Conservation (phyloP, 345 rosid species). For the Cardamine occulta region DNA sequence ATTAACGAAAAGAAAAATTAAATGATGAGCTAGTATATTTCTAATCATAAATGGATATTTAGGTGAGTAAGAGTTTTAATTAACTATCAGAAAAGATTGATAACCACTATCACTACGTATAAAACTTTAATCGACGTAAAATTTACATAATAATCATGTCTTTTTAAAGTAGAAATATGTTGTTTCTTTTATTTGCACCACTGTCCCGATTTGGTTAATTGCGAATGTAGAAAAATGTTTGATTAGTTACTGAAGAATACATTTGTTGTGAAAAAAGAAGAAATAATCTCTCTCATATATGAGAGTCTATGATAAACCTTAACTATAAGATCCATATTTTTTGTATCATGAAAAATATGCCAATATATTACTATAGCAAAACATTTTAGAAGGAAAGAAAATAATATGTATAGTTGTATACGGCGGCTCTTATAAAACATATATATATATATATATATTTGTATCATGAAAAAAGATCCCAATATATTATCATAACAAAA, state of each 20-base stretch:
- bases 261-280: too few species aligned
- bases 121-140: neutral
- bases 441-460: too few species aligned
- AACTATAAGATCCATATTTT: too few species aligned
- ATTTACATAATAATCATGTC: neutral
- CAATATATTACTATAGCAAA: neutral
- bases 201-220: neutral
- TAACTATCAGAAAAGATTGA: neutral
- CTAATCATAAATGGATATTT: neutral
- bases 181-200: neutral
- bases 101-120: neutral
- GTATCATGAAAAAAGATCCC: neutral
- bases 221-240: neutral
- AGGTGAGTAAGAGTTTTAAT: neutral
- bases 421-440: conserved; percentile 11
- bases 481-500: neutral
- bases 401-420: neutral
- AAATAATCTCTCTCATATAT: too few species aligned
- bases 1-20: neutral
- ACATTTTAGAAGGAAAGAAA: neutral
- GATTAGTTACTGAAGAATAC: neutral
- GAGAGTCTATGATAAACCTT: neutral
- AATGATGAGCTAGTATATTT: neutral
- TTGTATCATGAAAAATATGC: neutral
- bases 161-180: neutral